Base-by-base conservation (phyloP, 768 basidiomycete genomes). In the Artomyces pyxidatus region DNA sequence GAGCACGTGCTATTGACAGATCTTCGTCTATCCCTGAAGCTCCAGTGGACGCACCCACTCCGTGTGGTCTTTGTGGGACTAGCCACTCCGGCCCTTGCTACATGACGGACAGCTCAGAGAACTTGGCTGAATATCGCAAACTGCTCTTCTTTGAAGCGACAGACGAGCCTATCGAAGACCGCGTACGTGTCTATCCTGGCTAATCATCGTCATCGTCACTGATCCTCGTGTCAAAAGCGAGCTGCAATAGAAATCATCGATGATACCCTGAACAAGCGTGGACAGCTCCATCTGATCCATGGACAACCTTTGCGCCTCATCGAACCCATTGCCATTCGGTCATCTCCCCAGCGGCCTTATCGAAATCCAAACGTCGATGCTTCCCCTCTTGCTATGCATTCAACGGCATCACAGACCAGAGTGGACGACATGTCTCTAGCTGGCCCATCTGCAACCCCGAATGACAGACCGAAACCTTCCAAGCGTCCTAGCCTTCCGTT, bases 171-270 rank as follows among this genome's bases (percentile, higher is more conserved):
- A 72, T 76, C 58, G 79, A 83, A 60, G 71, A 74, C 30, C 70
- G 85, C 57, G 87, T 86, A 64, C 56, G 69, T 49, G 10, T 50
- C 38, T 14, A 40, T 17, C 19, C 14, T 44, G 49, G 32, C 19
- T 29, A 28, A 9, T 43, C 12, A 22, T 26, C 12, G 30, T 46
- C 14, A 8, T 41, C 16, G 21, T 46, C 17, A 26, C 39, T 45
- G 43, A 32, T 41, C 40, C 2, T 48, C 42, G 32, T 51, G 42
- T 14, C n/a, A n/a, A n/a, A 59, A 87, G 86, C 69, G 65, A 55
- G 77, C 73, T 38, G 88, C 88, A 11, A 76, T 91, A 43, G 64
- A 66, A 23, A 78, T 78, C 6, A 88, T 91, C 52, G 88, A 91
- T 49, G 71, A 79, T 50, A 72, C 78, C 3, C 68, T 91, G 12